Conservation (phyloP, 192 early-diverging fungal species). For the Lobulomyces angularis region DNA sequence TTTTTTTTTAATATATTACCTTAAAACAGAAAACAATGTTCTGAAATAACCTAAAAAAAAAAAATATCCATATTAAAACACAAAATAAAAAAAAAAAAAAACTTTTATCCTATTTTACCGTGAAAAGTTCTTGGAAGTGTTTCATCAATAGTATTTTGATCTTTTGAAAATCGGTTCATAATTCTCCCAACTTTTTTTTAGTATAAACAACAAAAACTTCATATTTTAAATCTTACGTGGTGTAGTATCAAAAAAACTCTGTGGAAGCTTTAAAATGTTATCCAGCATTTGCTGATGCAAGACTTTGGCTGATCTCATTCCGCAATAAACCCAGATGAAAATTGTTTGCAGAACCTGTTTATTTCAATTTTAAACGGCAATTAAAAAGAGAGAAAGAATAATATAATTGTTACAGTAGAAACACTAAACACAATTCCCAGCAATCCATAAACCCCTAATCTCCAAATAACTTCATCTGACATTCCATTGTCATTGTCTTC, state of each 20-base stretch:
- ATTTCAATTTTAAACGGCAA: no score
- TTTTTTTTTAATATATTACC: no score
- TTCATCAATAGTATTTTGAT: conserved; percentile 70
- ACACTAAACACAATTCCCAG: conserved; percentile 62
- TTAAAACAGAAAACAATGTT: conserved; percentile 34
- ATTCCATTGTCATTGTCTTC: not conserved
- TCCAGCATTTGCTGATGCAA: conserved; percentile 67
- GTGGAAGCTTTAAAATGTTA: conserved; percentile 58
- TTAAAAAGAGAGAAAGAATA: no score
- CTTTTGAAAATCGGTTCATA: conserved; percentile 81
- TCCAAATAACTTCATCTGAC: conserved; percentile 32
- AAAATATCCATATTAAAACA: no score
- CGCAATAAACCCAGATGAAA: conserved; percentile 66
- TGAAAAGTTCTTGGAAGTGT: conserved; percentile 36
- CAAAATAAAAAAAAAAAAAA: no score
- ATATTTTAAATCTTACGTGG: no score
- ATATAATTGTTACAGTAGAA: no score
- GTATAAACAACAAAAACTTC: not conserved
- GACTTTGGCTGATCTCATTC: conserved; percentile 55
- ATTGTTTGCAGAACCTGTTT: conserved; percentile 59
- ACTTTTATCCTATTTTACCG: no score
- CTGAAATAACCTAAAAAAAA: conserved; percentile 35
- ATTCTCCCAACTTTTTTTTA: conserved; percentile 47
- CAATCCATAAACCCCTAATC: conserved; percentile 67
- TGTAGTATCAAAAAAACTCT: conserved; percentile 59